phyloP scores from a whole-genome alignment of 169 alveolate species.

The Toxoplasma gondii region DNA sequence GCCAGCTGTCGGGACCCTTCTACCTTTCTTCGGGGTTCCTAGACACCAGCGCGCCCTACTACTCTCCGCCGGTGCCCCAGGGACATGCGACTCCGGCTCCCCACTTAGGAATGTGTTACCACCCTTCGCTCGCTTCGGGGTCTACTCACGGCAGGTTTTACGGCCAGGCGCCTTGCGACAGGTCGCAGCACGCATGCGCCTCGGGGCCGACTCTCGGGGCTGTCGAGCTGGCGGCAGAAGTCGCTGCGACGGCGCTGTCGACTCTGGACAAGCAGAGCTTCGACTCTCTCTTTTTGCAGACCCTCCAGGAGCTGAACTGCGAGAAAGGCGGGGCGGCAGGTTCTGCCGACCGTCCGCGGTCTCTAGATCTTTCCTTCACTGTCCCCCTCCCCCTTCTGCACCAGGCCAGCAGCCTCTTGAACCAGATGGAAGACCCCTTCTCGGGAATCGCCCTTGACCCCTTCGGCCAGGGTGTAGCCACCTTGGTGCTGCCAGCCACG shows the following conservation, averaged over 20 bases:
- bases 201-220: background rate
- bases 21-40: background rate
- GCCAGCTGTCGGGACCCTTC: background rate
- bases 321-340: background rate
- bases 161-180: background rate
- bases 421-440: constrained; percentile 5
- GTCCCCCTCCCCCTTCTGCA: background rate
- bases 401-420: background rate
- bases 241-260: background rate
- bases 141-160: too few species aligned
- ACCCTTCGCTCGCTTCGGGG: background rate
- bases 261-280: background rate
- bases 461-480: background rate
- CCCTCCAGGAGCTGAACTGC: background rate
- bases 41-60: background rate
- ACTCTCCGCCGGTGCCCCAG: background rate
- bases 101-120: background rate
- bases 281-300: background rate
- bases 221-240: background rate
- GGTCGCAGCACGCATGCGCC: background rate
- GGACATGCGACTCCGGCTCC: background rate
- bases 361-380: background rate
- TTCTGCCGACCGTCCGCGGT: background rate
- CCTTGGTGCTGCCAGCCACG: background rate
- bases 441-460: background rate